Percentiles rank a stretch among this genome's conserved stretches.
These are phyloP conservation scores for Wickerhamomyces chaumierensis DNA, from an alignment of 805 yeast species.

Conservation along the genomic window DNA sequence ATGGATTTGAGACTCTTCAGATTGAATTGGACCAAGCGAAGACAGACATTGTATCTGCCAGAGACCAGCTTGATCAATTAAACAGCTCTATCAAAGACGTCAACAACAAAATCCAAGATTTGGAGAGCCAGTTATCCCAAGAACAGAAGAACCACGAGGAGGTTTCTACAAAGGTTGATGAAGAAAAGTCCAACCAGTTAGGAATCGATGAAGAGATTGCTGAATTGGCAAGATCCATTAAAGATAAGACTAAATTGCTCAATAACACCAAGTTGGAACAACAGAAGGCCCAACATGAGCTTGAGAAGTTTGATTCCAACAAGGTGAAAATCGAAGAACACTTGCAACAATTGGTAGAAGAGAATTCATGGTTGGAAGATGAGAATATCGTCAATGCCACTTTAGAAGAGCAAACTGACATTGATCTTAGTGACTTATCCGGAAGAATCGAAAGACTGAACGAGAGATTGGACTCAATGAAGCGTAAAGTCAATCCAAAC, in stretches of 20 bases:
- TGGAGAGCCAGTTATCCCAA: conserved; percentile 9
- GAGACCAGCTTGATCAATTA: conserved; percentile 29
- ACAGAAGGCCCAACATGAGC: conserved; percentile 43
- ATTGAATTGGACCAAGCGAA: conserved; percentile 60
- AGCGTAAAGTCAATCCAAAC: conserved; percentile 70
- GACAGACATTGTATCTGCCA: conserved; percentile 38
- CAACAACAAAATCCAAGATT: conserved; percentile 20
- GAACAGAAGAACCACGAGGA: conserved; percentile 17
- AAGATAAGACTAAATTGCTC: conserved; percentile 27
- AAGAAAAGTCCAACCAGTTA: conserved; percentile 40
- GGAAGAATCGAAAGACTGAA: conserved; percentile 43
- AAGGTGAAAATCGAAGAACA: conserved; percentile 25
- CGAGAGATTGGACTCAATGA: conserved; percentile 57
- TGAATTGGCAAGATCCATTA: conserved; percentile 40
- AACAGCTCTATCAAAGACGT: conserved; percentile 25
- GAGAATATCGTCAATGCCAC: conserved; percentile 42
- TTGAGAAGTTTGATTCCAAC: conserved; percentile 34
- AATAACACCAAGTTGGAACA: conserved; percentile 38
- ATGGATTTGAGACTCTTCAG: conserved; percentile 48
- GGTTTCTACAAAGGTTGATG: conserved; percentile 15
- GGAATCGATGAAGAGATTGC: conserved; percentile 71
- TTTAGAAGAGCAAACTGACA: conserved; percentile 49
- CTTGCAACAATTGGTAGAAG: conserved; percentile 35
- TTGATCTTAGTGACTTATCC: conserved; percentile 52
- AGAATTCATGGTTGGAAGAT: conserved; percentile 68